Evolutionary conservation across 2,329 filamentous ascomycete species (phyloP), one percentile per base, ranked within the genome.

Genomic region (Helotiales sp.): DNA sequence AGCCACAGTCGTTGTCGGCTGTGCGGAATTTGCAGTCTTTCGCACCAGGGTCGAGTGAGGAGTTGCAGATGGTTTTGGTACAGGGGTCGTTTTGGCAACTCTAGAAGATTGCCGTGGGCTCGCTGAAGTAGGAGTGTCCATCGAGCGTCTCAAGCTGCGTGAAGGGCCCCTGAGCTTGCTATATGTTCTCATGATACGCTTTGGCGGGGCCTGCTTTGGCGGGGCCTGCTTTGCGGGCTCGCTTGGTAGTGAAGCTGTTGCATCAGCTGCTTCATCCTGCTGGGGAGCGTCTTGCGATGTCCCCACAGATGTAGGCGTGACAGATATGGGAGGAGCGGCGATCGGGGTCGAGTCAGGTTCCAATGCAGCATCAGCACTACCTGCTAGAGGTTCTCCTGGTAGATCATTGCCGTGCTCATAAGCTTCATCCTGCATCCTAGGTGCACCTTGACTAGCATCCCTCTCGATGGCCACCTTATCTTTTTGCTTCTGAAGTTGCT

Each of bases 121-220:
- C n/a, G 43, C 5, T n/a, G 43, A 32, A 5, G 26, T 28, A 34
- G 59, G 3, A 30, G 15, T 15, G 30, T 32, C 20, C 3, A 45
- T 24, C 34, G 60, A 61, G 8, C 61, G 63, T 47, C 64, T 45
- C 10, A 66, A 32, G 20, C 40, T 24, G 24, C 55, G 63, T 13
- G 69, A 62, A 22, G 64, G 63, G 3, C 61, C 61, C 52, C 69
- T 68, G 5, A 68, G 30, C 52, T 67, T 61, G 15, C 45, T 55
- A 17, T 66, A 67, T 22, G 66, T 59, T 34, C 64, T 60, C 32
- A 57, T 7, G 8, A 15, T 20, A 34, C 32, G 32, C 54, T 57
- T 57, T 13, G 47, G 20, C 22, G 22, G 22, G 22, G 47, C 6
- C n/a, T n/a, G 22, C 47, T 50, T 50, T 13, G 47, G 20, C 30